Conservation (phyloP, 192 early-diverging fungal species). For the Entomortierella lignicola region DNA sequence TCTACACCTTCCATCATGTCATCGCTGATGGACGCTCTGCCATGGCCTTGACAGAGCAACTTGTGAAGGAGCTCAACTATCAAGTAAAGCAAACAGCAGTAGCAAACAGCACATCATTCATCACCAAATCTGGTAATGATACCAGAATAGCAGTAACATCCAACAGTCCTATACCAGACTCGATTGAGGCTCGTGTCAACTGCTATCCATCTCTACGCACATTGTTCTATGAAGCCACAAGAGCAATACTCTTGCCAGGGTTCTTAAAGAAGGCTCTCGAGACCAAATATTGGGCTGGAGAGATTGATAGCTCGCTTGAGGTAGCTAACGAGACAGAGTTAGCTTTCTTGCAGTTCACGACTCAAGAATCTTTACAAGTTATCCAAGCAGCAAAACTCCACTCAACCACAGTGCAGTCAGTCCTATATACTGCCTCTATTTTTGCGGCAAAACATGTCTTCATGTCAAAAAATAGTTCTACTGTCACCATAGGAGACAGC, state of each 20-base stretch:
- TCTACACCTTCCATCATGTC: slow-evolving; percentile 47
- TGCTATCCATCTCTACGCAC: slow-evolving; percentile 40
- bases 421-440: slow-evolving; percentile 22
- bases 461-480: not conserved
- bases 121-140: no score
- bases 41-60: slow-evolving; percentile 28
- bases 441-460: slow-evolving; percentile 35
- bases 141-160: slow-evolving; percentile 11
- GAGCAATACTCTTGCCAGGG: slow-evolving; percentile 23
- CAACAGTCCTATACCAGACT: slow-evolving; percentile 9
- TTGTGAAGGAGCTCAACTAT: slow-evolving; percentile 19
- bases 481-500: not conserved
- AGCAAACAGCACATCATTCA: not conserved
- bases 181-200: slow-evolving; percentile 34
- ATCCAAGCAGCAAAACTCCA: slow-evolving; percentile 4
- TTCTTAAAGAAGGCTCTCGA: slow-evolving; percentile 33
- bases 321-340: slow-evolving; percentile 30
- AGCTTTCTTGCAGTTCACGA: slow-evolving; percentile 1
- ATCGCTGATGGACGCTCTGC: slow-evolving; percentile 47
- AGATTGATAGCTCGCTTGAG: slow-evolving; percentile 39
- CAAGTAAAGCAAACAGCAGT: not conserved
- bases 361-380: slow-evolving; percentile 4
- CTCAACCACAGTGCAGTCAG: slow-evolving; percentile 36
- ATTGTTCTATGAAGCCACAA: slow-evolving; percentile 16
- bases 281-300: slow-evolving; percentile 46